Percentiles rank a stretch among this genome's conserved stretches.
These are phyloP conservation scores for Colletotrichum godetiae DNA, from an alignment of 2,329 filamentous ascomycete species.

Conservation along the genomic window DNA sequence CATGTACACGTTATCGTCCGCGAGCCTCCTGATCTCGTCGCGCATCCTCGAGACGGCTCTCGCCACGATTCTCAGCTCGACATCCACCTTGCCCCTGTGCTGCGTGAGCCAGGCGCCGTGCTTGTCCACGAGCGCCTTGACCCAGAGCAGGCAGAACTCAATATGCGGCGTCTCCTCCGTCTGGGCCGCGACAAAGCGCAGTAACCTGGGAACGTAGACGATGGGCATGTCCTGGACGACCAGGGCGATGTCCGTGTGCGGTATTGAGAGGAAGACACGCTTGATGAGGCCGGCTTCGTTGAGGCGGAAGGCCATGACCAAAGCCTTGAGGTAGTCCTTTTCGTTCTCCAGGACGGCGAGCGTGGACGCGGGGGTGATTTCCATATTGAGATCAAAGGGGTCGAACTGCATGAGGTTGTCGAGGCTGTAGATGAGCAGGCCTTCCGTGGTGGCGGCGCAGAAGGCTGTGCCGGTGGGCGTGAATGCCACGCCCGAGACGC, in stretches of 20 bases:
- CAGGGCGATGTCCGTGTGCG: slow-evolving; percentile 78
- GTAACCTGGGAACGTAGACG: slow-evolving; percentile 86
- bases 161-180: slow-evolving; percentile 92
- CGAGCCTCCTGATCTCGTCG: slow-evolving; percentile 83
- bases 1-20: slow-evolving; percentile 89
- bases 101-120: slow-evolving; percentile 90
- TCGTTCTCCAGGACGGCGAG: slow-evolving; percentile 74
- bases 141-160: slow-evolving; percentile 95
- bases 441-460: slow-evolving; percentile 95
- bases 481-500: slow-evolving; percentile 87
- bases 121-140: slow-evolving; percentile 82
- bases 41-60: slow-evolving; percentile 84
- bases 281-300: slow-evolving; percentile 87
- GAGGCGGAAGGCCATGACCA: slow-evolving; percentile 97
- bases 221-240: slow-evolving; percentile 83
- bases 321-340: slow-evolving; percentile 87
- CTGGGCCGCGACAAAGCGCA: slow-evolving; percentile 89
- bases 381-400: slow-evolving; percentile 94
- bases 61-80: slow-evolving; percentile 86
- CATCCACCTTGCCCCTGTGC: slow-evolving; percentile 80
- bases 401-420: slow-evolving; percentile 90
- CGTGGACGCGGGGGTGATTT: slow-evolving; percentile 89
- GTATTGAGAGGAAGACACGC: slow-evolving; percentile 86
- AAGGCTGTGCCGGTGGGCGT: slow-evolving; percentile 90
- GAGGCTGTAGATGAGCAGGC: slow-evolving; percentile 91